Evolutionary conservation across 495 filamentous ascomycete genomes (phyloP), one percentile per base, ranked within the genome.

Genomic region (Collariella sp.): DNA sequence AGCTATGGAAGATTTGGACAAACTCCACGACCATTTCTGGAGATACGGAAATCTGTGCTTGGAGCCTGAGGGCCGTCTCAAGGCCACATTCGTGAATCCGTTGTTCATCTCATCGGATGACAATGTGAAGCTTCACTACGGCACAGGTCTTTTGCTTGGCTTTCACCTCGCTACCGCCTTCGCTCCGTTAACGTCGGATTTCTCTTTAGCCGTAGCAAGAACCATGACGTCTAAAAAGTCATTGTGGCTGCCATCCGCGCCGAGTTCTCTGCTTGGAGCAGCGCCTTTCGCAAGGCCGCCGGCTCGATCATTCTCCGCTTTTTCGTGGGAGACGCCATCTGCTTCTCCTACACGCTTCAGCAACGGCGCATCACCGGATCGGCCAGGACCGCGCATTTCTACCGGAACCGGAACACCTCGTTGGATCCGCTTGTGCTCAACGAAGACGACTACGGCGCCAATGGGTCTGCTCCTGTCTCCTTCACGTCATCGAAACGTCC

Each of bases 401-500:
- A 57, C 24, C 49, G 42, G 6, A 54, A 41, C 23, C 35, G 49
- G 12, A 42, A 53, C 22, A 15, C 38, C 26, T 54, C 42, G 6
- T 5, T 41, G n/a, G 48, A 52, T 13, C 52, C 44, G 0, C 24
- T 64, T 16, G 50, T 52, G 19, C 53, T 63, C 13, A 50, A 62
- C 31, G 44, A 50, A 12, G 45, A 47, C 10, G 46, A 42, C 22
- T 67, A 65, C 10, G 34, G 22, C 15, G 16, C 43, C 7, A 22
- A 12, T 16, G 56, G 46, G 13, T 19, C 46, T 10, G 60, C 65
- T 11, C 65, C 65, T 1, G 53, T 48, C 36, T 58, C 18, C 24
- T 67, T 67, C 42, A 66, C 19, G 58, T 62, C 6, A 62, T 68
- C 48, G 65, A 68, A 33, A 61, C 58, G 3, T 66, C 65, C 11